Conservation (phyloP, 805 yeast species). For the Clavispora santaluciae region DNA sequence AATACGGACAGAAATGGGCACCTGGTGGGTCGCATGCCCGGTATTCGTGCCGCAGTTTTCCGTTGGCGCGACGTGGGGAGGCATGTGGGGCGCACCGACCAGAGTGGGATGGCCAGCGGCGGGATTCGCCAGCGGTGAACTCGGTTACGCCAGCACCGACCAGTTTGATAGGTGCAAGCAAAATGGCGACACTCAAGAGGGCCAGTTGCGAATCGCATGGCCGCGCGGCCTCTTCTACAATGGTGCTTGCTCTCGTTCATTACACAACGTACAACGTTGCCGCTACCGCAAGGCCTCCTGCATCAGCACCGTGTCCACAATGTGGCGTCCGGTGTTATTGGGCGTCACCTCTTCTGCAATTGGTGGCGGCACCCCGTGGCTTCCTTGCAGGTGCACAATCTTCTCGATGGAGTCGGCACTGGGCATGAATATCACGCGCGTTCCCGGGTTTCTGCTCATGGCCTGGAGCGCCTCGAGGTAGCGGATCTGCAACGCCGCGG, state of each 20-base stretch:
- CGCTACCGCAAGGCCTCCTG: constrained; percentile 14
- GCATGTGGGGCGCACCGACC: too few species aligned
- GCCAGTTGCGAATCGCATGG: background rate
- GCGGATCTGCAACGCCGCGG: constrained; percentile 75
- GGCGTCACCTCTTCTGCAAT: constrained; percentile 6
- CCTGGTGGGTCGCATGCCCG: too few species aligned
- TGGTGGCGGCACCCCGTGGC: constrained; percentile 4
- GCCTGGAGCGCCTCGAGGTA: constrained; percentile 74
- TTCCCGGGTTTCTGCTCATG: constrained; percentile 57
- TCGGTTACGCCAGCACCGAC: too few species aligned
- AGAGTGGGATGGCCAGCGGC: too few species aligned
- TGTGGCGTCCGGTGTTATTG: constrained; percentile 5
- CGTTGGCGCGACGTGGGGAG: too few species aligned
- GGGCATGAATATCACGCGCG: constrained; percentile 77
- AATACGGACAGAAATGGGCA: too few species aligned
- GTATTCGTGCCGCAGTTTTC: too few species aligned
- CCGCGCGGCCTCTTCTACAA: too few species aligned
- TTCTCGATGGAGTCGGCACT: constrained; percentile 39
- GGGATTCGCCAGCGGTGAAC: too few species aligned
- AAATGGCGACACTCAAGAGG: background rate
- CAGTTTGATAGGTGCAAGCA: background rate
- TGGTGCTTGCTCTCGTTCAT: too few species aligned
- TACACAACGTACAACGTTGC: too few species aligned
- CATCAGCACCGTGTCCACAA: constrained; percentile 14
- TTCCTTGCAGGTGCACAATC: constrained; percentile 22